Evolutionary conservation across 1,139 yeast species (phyloP).

Genomic region (Lodderomyces parapsilosis): DNA sequence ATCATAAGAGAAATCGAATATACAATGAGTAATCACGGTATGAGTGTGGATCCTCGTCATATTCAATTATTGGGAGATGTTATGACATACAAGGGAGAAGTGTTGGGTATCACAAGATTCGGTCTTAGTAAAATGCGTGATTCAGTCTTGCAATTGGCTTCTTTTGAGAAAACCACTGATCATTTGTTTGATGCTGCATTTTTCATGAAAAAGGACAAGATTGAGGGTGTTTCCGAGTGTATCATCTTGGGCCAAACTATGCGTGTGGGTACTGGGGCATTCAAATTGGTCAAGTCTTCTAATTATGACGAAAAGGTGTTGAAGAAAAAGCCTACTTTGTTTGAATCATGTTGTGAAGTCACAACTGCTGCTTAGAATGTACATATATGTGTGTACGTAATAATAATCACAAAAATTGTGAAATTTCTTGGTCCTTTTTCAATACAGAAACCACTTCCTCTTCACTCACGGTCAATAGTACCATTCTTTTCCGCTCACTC

Average conservation of each 20-base stretch:
- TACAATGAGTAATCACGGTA: conserved; percentile 98
- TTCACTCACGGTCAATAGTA: conserved; percentile 66
- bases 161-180: conserved; percentile 97
- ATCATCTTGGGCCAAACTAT: conserved; percentile 96
- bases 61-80: conserved; percentile 96
- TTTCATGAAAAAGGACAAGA: conserved; percentile 91
- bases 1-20: conserved; percentile 94
- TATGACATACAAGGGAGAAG: conserved; percentile 98
- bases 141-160: conserved; percentile 92
- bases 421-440: conserved; percentile 47
- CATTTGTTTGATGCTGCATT: conserved; percentile 98
- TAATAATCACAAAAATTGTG: conserved; percentile 8
- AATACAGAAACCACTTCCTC: conserved; percentile 67
- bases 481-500: conserved; percentile 64
- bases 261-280: conserved; percentile 97
- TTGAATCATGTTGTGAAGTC: conserved; percentile 51
- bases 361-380: neutral
- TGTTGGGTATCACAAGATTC: conserved; percentile 94
- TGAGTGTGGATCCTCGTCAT: conserved; percentile 99
- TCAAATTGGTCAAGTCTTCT: conserved; percentile 72
- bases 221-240: conserved; percentile 98
- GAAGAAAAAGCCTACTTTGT: conserved; percentile 54
- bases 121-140: conserved; percentile 99
- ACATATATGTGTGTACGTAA: neutral
- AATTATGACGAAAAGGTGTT: conserved; percentile 44